Evolutionary conservation across 179 eudicot species (phyloP).

Genomic region (Pouteria campechiana): DNA sequence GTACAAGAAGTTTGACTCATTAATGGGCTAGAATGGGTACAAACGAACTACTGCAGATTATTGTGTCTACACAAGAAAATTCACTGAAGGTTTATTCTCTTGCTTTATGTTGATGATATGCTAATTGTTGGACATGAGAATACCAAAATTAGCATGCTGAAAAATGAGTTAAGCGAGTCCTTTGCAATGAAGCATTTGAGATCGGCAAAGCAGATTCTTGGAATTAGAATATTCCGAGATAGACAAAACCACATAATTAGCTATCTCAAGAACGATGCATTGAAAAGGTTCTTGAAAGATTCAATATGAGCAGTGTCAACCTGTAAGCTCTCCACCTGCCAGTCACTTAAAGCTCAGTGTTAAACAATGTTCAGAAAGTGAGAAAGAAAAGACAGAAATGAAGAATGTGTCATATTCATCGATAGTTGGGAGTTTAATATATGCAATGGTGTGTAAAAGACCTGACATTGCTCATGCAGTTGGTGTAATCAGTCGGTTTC

Average conservation of each 20-base stretch:
- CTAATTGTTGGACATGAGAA: neutral
- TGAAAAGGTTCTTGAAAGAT: conserved; percentile 1
- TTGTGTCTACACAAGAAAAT: no score
- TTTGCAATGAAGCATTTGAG: conserved; percentile 7
- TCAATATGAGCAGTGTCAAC: conserved; percentile 4
- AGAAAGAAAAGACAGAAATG: neutral
- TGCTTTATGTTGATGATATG: conserved; percentile 6
- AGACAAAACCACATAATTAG: neutral
- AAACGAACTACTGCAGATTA: no score
- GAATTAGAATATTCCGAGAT: neutral
- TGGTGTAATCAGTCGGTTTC: conserved; percentile 1
- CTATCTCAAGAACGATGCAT: conserved; percentile 1
- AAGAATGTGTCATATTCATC: conserved; percentile 1
- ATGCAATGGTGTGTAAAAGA: conserved; percentile 3
- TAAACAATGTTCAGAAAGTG: neutral
- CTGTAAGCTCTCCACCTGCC: neutral
- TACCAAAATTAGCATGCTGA: neutral
- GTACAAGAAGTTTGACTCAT: no score
- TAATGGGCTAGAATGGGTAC: no score
- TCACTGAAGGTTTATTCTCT: neutral
- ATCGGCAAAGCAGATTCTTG: neutral
- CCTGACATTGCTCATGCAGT: neutral
- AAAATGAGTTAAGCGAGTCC: neutral
- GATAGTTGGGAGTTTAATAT: conserved; percentile 3
- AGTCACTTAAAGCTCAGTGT: neutral